These are phyloP conservation scores for Penicillium bialowiezense DNA, from an alignment of 495 filamentous ascomycete genomes.

Conservation along the genomic window DNA sequence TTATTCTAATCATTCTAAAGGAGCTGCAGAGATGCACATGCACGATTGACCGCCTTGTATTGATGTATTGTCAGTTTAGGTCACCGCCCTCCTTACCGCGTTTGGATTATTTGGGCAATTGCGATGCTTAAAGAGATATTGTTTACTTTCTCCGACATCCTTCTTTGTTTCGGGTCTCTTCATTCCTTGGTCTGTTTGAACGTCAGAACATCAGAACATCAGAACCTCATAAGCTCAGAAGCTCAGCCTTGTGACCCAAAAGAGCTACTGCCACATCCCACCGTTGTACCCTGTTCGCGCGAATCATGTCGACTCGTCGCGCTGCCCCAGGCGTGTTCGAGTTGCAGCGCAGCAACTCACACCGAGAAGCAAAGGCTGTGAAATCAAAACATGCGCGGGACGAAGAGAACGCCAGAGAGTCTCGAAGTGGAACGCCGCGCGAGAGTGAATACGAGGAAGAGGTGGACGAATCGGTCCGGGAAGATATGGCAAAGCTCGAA, in stretches of 20 bases:
- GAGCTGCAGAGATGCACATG: no score
- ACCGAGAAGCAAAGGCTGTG: constrained; percentile 7
- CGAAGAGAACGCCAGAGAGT: constrained; percentile 30
- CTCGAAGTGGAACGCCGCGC: constrained; percentile 24
- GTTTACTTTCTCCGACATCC: no score
- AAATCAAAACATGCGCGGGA: constrained; percentile 20
- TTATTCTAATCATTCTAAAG: no score
- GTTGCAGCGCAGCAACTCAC: constrained; percentile 18
- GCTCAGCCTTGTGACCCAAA: no score
- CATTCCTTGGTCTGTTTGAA: not conserved
- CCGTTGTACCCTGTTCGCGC: no score
- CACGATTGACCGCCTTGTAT: constrained; percentile 8
- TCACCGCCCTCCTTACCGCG: constrained; percentile 4
- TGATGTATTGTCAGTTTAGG: not conserved
- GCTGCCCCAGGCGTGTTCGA: constrained; percentile 26
- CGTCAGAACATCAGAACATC: no score
- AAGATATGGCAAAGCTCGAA: constrained; percentile 86
- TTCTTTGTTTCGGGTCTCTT: no score
- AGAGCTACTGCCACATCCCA: no score
- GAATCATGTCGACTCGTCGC: constrained; percentile 28
- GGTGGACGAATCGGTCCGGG: constrained; percentile 67
- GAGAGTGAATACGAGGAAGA: constrained; percentile 37
- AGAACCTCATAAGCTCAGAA: no score
- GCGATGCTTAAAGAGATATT: not conserved
- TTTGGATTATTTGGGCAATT: constrained; percentile 3